Evolutionary conservation across 2,329 filamentous ascomycete species (phyloP).

Genomic region (Fusarium sp.): DNA sequence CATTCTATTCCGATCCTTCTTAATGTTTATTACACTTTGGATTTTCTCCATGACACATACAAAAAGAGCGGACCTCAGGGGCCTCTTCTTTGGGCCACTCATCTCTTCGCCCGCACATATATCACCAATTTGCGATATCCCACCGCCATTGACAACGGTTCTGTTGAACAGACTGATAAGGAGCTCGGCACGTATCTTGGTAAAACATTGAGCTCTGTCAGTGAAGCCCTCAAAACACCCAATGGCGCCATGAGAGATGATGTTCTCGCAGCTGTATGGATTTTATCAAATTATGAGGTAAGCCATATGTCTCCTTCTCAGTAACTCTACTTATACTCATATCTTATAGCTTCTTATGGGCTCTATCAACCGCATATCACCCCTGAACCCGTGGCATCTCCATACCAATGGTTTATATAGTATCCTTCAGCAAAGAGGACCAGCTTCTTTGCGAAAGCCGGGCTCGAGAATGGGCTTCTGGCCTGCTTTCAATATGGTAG

Average conservation of each 20-base stretch:
- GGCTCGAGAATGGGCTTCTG: constrained; percentile 53
- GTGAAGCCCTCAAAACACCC: constrained; percentile 52
- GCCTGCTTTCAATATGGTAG: constrained; percentile 55
- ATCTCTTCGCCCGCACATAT: constrained; percentile 57
- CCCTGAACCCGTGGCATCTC: constrained; percentile 53
- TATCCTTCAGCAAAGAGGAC: constrained; percentile 53
- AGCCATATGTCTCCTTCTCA: neutral
- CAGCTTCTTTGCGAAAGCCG: constrained; percentile 38
- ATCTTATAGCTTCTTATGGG: constrained; percentile 52
- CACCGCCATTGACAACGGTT: constrained; percentile 46
- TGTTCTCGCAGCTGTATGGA: constrained; percentile 56
- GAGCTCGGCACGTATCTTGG: constrained; percentile 54
- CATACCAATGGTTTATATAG: constrained; percentile 54
- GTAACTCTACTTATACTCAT: constrained; percentile 20
- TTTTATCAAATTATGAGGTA: constrained; percentile 57
- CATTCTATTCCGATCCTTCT: constrained; percentile 57
- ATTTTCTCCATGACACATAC: constrained; percentile 52
- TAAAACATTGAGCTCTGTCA: constrained; percentile 54
- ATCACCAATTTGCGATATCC: constrained; percentile 53
- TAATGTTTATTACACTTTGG: constrained; percentile 53
- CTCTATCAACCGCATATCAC: constrained; percentile 47
- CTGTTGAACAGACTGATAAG: constrained; percentile 44
- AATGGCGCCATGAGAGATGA: constrained; percentile 51
- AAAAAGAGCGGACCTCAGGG: constrained; percentile 45
- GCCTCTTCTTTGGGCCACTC: constrained; percentile 55